Conservation (phyloP, 345 rosid species). For the rapeseed (Brassica napus) region DNA sequence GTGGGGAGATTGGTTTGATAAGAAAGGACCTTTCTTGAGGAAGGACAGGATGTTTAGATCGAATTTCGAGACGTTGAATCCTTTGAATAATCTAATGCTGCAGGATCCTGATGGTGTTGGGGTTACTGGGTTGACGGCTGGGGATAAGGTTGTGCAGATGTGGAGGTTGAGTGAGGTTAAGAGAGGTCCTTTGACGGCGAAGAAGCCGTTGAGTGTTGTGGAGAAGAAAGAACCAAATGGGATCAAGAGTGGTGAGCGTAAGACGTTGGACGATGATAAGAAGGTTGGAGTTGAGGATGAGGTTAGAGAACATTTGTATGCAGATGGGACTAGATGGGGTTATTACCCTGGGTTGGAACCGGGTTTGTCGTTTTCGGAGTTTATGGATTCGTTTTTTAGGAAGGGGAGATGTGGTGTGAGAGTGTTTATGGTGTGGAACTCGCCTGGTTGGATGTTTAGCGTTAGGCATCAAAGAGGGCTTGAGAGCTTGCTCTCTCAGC, state of each 20-base stretch:
- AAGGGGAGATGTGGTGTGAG: conserved; percentile 58
- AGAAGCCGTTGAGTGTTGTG: conserved; percentile 60
- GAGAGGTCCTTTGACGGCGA: conserved; percentile 57
- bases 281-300: conserved; percentile 46
- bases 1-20: conserved; percentile 98
- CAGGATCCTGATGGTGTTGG: conserved; percentile 94
- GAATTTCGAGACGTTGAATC: conserved; percentile 75
- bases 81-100: conserved; percentile 74
- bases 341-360: conserved; percentile 81
- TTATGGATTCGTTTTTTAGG: conserved; percentile 66
- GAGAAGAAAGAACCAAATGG: conserved; percentile 26
- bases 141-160: conserved; percentile 72
- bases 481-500: conserved; percentile 79
- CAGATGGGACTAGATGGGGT: conserved; percentile 96
- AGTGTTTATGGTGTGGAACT: conserved; percentile 94
- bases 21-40: conserved; percentile 81
- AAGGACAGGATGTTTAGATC: conserved; percentile 87
- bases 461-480: conserved; percentile 89
- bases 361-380: conserved; percentile 65
- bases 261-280: conserved; percentile 48
- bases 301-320: conserved; percentile 56
- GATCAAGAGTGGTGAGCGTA: conserved; percentile 51
- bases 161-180: conserved; percentile 64
- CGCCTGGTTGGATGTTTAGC: conserved; percentile 91
- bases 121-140: conserved; percentile 66